Conservation (phyloP, 148 eudicot species). For the Cornus controversa region DNA sequence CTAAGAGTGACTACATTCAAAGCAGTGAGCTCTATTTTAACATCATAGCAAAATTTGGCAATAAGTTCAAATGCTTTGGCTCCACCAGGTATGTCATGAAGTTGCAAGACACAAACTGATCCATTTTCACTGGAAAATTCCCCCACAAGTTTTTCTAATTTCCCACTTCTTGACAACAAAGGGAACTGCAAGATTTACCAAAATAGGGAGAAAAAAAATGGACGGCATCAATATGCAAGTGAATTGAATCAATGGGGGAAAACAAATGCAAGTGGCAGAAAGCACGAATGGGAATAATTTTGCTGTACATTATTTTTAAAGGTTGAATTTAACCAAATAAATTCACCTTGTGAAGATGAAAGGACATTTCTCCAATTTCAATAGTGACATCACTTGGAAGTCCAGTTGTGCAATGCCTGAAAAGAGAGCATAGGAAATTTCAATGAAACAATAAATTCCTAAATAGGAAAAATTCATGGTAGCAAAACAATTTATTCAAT, state of each 20-base stretch:
- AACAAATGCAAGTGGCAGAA: neutral
- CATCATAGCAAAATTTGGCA: slow-evolving; percentile 42
- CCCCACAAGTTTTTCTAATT: slow-evolving; percentile 20
- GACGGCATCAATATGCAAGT: neutral
- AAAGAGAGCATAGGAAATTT: neutral
- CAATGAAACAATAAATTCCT: neutral
- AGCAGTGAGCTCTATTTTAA: slow-evolving; percentile 36
- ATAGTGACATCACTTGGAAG: slow-evolving; percentile 31
- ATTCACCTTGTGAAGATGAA: slow-evolving; percentile 38
- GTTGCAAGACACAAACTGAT: neutral
- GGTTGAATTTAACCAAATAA: neutral
- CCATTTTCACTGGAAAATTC: slow-evolving; percentile 5
- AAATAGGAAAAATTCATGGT: neutral
- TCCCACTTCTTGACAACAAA: slow-evolving; percentile 30
- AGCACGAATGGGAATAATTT: neutral
- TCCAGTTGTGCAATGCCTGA: slow-evolving; percentile 33
- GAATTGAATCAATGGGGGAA: neutral
- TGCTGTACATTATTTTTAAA: too few relatives aligned
- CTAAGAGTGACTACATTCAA: slow-evolving; percentile 30
- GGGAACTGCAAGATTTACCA: slow-evolving; percentile 23
- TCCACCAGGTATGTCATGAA: slow-evolving; percentile 39
- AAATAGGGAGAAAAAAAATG: neutral
- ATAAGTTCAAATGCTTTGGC: slow-evolving; percentile 34
- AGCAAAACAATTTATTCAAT: too few relatives aligned
- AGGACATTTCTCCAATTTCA: slow-evolving; percentile 34